Percentiles rank a stretch among this genome's conserved stretches.
Evolutionary conservation across 257 asterid genomes (phyloP).

Genomic region (Leptodermis oblonga): DNA sequence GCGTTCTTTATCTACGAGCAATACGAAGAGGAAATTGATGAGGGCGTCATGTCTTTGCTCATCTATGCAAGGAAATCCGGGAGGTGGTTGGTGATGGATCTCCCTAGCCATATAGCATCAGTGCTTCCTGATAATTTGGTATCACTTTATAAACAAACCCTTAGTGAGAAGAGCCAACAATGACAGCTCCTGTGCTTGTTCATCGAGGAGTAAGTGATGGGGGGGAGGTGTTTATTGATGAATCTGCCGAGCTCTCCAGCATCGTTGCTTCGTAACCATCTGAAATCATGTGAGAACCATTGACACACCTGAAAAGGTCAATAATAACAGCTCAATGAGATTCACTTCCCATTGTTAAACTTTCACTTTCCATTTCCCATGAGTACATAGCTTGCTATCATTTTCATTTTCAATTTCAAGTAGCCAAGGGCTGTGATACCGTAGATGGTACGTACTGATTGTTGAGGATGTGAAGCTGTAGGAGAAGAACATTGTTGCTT

Average conservation of each 20-base stretch:
- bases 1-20: slow-evolving; percentile 75
- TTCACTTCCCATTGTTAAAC: not conserved
- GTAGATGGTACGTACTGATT: not conserved
- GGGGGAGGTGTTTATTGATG: slow-evolving; percentile 7
- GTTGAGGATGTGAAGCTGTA: not conserved
- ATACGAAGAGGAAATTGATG: slow-evolving; percentile 74
- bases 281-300: not conserved
- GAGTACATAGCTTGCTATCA: slow-evolving; percentile 8
- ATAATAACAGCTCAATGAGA: not conserved
- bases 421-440: not conserved
- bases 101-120: slow-evolving; percentile 11
- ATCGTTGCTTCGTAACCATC: not conserved
- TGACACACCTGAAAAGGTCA: not conserved
- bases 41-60: slow-evolving; percentile 10
- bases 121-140: not conserved
- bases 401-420: not conserved
- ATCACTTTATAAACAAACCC: slow-evolving; percentile 5
- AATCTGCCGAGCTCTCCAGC: slow-evolving; percentile 2
- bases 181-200: not conserved
- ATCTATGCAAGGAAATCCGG: not conserved
- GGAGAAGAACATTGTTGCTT: not conserved
- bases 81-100: slow-evolving; percentile 17
- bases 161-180: not conserved
- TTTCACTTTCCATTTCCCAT: not conserved
- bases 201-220: not conserved